These are phyloP conservation scores for Starmerella khaoyaiensis DNA, from an alignment of 805 yeast species.

Conservation along the genomic window DNA sequence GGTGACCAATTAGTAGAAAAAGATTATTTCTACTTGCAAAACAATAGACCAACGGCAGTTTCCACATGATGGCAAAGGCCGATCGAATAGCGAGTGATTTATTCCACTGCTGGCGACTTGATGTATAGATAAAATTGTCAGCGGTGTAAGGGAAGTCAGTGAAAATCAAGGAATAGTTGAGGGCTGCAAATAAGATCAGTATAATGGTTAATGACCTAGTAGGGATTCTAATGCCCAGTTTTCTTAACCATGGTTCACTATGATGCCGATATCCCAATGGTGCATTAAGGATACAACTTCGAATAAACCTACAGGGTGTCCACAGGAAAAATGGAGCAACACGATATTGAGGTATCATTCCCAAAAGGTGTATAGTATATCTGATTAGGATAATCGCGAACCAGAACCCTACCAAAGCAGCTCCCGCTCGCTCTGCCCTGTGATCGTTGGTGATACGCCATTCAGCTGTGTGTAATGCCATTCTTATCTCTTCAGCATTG, in stretches of 20 bases:
- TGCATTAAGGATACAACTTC: conserved; percentile 7
- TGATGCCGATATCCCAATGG: conserved; percentile 7
- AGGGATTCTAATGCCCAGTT: conserved; percentile 22
- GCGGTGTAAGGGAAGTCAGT: conserved; percentile 8
- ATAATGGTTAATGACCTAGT: conserved; percentile 29
- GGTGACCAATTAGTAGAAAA: conserved; percentile 37
- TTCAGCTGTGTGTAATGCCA: conserved; percentile 12
- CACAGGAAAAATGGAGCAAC: not conserved
- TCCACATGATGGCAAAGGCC: conserved; percentile 22
- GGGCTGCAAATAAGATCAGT: conserved; percentile 24
- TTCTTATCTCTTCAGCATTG: conserved; percentile 2
- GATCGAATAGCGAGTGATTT: conserved; percentile 15
- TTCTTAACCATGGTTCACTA: conserved; percentile 4
- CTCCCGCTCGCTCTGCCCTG: conserved; percentile 9
- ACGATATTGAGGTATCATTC: not conserved
- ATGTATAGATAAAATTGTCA: conserved; percentile 14
- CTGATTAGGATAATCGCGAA: conserved; percentile 3
- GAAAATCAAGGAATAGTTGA: conserved; percentile 25
- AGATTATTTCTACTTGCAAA: conserved; percentile 62
- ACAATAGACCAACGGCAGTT: conserved; percentile 37
- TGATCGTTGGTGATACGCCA: conserved; percentile 12
- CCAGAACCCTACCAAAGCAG: conserved; percentile 13
- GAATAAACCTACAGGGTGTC: conserved; percentile 2
- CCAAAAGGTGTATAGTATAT: not conserved
- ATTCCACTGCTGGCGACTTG: conserved; percentile 17